Evolutionary conservation across 2,329 filamentous ascomycete genomes (phyloP).

Genomic region (Raffaelea ambrosiae): DNA sequence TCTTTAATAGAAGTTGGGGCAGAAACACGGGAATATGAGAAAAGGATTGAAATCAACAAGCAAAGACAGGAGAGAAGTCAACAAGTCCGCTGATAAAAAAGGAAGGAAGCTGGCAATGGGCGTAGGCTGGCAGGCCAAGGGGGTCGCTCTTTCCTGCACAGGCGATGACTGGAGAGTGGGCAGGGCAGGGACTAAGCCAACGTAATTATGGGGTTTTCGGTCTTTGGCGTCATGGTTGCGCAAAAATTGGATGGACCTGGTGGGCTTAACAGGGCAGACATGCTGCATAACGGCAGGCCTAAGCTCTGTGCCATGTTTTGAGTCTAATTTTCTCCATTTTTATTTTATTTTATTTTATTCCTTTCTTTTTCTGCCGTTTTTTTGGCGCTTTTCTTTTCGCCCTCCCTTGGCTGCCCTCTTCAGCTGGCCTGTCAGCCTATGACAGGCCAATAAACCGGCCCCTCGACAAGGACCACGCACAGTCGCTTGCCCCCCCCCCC

Average conservation of each 20-base stretch:
- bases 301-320: no score
- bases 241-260: no score
- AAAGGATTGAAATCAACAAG: not conserved
- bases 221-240: not conserved
- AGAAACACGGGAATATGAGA: not conserved
- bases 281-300: no score
- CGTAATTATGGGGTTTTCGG: not conserved
- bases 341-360: no score
- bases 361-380: no score
- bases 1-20: no score
- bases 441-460: not conserved
- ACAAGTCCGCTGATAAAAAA: not conserved
- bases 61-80: not conserved
- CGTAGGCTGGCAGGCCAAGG: no score
- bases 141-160: not conserved
- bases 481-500: no score
- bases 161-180: not conserved
- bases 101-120: not conserved
- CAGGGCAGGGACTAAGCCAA: not conserved
- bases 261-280: no score
- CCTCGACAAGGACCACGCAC: no score
- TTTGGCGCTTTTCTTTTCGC: no score
- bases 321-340: no score
- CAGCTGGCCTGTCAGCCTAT: not conserved
- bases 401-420: not conserved